Conservation (phyloP, 352 stramenopile species). For the Blastocystis sp. region DNA sequence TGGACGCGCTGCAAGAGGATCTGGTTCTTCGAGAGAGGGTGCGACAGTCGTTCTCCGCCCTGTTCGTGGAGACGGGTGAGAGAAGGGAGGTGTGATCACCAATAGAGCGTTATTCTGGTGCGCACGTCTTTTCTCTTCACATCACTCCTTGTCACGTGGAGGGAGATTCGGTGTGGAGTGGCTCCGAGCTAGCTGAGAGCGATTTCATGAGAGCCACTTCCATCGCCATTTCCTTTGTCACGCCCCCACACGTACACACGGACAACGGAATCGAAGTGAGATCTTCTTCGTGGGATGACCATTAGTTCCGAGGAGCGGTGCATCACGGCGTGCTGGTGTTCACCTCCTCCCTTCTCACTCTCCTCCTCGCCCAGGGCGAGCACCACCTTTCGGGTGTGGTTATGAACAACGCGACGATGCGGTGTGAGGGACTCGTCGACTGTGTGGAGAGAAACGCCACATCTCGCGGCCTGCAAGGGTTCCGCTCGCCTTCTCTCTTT, state of each 20-base stretch:
- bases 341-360: no score
- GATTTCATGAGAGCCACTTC: neutral
- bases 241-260: neutral
- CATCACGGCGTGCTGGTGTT: neutral
- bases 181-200: neutral
- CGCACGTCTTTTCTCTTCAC: neutral
- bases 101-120: neutral
- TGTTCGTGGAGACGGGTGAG: neutral
- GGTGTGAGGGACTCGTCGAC: neutral
- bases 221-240: neutral
- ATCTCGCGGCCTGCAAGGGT: neutral
- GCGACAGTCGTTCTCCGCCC: neutral
- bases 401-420: neutral
- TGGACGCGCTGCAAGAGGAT: conserved; percentile 6
- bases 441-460: neutral
- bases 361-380: neutral
- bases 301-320: neutral
- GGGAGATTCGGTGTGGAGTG: neutral
- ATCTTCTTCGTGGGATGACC: neutral
- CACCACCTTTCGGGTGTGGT: neutral
- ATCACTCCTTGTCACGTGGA: neutral
- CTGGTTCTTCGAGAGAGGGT: neutral
- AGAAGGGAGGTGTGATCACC: neutral
- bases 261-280: neutral
- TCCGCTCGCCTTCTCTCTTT: conserved; percentile 22